Evolutionary conservation across 345 rosid genomes (phyloP), one percentile per base, ranked within the genome.

Genomic region (Sapria himalayana): DNA sequence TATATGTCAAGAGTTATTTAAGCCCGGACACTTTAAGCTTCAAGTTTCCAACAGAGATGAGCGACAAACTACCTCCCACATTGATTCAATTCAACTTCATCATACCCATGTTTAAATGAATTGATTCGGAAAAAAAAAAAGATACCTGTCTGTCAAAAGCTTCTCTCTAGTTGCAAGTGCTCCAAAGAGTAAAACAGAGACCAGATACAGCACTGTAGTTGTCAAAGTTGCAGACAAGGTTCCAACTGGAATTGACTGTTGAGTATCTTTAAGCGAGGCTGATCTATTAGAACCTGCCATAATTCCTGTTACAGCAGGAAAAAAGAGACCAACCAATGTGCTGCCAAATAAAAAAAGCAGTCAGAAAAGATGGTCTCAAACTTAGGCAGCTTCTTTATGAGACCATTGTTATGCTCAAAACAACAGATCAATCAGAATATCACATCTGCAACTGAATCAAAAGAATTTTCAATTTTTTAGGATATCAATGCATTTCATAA

Each of bases 261-360:
- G 99, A 4, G 99, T 91, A 52, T 91, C 99, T 61, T 77, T 84
- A 32, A 91, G 72, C 23, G 89, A 77, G 18, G 93, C 81, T 48
- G 96, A 91, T 63, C 99, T 71, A 63, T 91, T 91, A 44, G 96
- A 91, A 36, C 99, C 96, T 17, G 99, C 93, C 99, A 91, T 80
- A 44, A 89, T 82, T 57, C 95, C 98, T 6, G 98, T 89, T 39
- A 89, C 98, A 39, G 98, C 95, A 52, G 99, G 99, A 62, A 91
- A 91, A 66, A 84, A 91, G 46, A 91, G 85, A 56, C 99, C 96
- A 41, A 91, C 96, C 79, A 91, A 48, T 29, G 78, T 70, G 74
- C 93, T 85, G 82, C 17, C 48, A 46, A 33, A 34, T 21, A 29
- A 18, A 20, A 2, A 31, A 39, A 12, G 5, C 39, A 19, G 31